Base-by-base conservation (phyloP, 495 filamentous ascomycete genomes). In the Amniculicola lignicola region DNA sequence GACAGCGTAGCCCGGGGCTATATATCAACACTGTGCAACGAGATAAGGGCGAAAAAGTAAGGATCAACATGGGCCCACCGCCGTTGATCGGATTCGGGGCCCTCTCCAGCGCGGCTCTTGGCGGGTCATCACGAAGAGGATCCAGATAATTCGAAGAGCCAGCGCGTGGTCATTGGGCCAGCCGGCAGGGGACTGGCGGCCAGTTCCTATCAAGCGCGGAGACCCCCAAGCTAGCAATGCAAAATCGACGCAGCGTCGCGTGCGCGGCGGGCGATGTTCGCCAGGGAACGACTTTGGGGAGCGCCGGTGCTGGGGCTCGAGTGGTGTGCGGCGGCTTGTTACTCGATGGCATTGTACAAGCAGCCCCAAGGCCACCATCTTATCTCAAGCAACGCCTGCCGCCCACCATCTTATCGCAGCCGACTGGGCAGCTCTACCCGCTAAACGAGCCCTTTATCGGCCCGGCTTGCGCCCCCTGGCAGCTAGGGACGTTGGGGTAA, bases 331-430 rank as follows among this genome's bases (percentile, higher is more conserved):
- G 43, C 43, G 18, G 14, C 19, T 24, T 47, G 43, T 47, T 47
- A 24, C 43, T 47, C 24, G 43, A 47, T 47, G 21, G 14, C 43
- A 47, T 29, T n/a, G n/a, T n/a, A n/a, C 43, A 47, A 47, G 43
- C 43, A 47, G 29, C 29, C n/a, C 29, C 29, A 33, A 33, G 29
- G 7, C 29, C 29, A 33, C 29, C 29, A 33, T 33, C 29, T 33
- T 33, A 33, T 33, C 29, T 7, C 29, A n/a, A 33, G 29, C 29
- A n/a, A n/a, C 29, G n/a, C 7, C 38, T 18, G 14, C 16, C n/a
- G 39, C 39, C 39, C 11, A 2, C 39, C 39, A 42, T 42, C 39
- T 42, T 42, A 42, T 42, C 39, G 24, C 14, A 2, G 24, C 16
- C 19, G 39, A 22, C 39, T 42, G 39, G 39, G 39, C 39, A 18